Percentiles rank a stretch among this genome's conserved stretches.
Conservation (phyloP, 257 asterid species). For the Solanum stenotomum region DNA sequence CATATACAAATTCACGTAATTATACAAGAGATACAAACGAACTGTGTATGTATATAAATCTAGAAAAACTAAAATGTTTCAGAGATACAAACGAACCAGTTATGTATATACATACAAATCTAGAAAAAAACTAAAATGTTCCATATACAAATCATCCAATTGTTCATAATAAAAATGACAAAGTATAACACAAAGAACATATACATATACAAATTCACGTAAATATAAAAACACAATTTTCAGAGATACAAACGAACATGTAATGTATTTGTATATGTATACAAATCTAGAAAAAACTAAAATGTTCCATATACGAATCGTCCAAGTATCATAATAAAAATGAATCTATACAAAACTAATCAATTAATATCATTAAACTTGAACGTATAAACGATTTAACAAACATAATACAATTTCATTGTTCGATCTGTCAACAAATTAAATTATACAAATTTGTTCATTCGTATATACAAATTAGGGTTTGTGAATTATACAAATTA, state of each 20-base stretch:
- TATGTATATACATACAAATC: too few species aligned
- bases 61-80: too few species aligned
- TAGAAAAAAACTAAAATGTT: too few species aligned
- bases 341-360: neutral
- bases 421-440: too few species aligned
- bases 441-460: too few species aligned
- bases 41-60: neutral
- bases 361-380: neutral
- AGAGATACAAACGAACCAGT: too few species aligned
- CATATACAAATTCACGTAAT: neutral
- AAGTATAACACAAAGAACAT: neutral
- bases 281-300: neutral
- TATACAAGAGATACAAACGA: too few species aligned
- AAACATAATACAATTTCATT: neutral
- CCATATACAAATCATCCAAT: too few species aligned
- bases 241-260: neutral
- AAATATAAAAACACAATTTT: too few species aligned
- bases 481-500: too few species aligned
- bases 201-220: neutral
- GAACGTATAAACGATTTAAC: neutral
- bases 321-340: neutral
- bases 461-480: neutral
- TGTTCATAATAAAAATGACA: too few species aligned
- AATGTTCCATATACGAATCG: neutral
- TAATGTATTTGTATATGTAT: too few species aligned